Evolutionary conservation across 768 basidiomycete species (phyloP).

Genomic region (Boletus bicolor): DNA sequence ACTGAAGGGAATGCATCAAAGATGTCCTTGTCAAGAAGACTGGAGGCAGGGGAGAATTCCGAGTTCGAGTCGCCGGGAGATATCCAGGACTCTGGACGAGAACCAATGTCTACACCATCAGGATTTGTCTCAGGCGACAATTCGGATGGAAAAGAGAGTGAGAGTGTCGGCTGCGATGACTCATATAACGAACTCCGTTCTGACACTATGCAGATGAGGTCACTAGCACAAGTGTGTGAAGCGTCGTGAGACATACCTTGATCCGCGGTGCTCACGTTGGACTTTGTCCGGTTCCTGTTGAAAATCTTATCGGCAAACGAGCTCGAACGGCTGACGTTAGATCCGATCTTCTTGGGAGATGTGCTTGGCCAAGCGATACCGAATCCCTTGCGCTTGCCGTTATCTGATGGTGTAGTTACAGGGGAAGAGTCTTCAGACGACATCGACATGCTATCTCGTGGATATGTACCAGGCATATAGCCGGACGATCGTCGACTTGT

Average conservation of each 20-base stretch:
- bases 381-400: conserved; percentile 31
- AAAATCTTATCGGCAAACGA: conserved; percentile 64
- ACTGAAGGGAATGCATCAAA: conserved; percentile 75
- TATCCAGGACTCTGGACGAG: conserved; percentile 45
- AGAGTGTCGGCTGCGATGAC: conserved; percentile 24
- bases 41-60: conserved; percentile 38
- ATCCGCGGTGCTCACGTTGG: conserved; percentile 44
- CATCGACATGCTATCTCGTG: conserved; percentile 59
- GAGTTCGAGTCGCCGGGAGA: conserved; percentile 42
- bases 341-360: conserved; percentile 50
- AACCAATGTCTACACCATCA: conserved; percentile 10
- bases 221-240: neutral
- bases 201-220: conserved; percentile 3
- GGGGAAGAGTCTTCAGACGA: conserved; percentile 68
- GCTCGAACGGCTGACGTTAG: conserved; percentile 43
- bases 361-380: conserved; percentile 46
- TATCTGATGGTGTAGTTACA: conserved; percentile 57
- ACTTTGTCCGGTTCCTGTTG: conserved; percentile 51
- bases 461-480: conserved; percentile 40
- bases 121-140: conserved; percentile 15
- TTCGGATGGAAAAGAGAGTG: conserved; percentile 21
- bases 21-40: conserved; percentile 51
- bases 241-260: conserved; percentile 37
- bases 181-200: conserved; percentile 30
- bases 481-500: conserved; percentile 39